These are phyloP conservation scores for Pyrus hybrid DNA, from an alignment of 331 rosid genomes.

Conservation along the genomic window DNA sequence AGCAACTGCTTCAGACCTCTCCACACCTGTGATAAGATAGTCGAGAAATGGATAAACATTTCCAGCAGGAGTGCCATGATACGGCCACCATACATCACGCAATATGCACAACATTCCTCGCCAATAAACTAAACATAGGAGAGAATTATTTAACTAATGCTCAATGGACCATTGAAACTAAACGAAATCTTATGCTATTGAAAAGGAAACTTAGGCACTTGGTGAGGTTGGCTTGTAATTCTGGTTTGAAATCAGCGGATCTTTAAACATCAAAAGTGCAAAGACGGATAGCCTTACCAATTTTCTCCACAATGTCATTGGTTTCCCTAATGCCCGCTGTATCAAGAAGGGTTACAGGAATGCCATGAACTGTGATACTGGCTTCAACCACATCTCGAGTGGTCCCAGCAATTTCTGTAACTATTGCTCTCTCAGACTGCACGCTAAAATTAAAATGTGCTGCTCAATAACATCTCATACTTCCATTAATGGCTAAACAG, in stretches of 20 bases:
- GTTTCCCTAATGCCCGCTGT: constrained; percentile 99
- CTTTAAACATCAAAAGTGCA: background rate
- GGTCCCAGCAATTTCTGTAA: constrained; percentile 96
- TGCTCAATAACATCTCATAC: constrained; percentile 34
- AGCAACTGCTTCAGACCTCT: constrained; percentile 94
- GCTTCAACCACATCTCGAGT: constrained; percentile 97
- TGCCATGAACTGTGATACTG: constrained; percentile 61
- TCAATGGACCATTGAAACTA: background rate
- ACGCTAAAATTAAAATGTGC: constrained; percentile 51
- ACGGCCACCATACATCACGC: background rate
- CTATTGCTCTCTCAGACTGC: constrained; percentile 99
- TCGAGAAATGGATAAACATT: background rate
- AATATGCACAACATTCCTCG: background rate
- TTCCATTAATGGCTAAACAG: background rate
- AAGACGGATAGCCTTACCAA: constrained; percentile 43
- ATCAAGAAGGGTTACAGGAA: constrained; percentile 92
- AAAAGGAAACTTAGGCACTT: background rate
- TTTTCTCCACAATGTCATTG: constrained; percentile 85
- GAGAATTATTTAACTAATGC: background rate
- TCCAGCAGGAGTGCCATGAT: background rate
- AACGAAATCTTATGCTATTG: background rate
- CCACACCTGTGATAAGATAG: constrained; percentile 55
- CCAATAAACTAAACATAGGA: background rate
- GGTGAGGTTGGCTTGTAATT: background rate
- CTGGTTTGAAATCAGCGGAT: constrained; percentile 1